Evolutionary conservation across 2,329 filamentous ascomycete genomes (phyloP), one percentile per base, ranked within the genome.

Genomic region (Talaromyces islandicus): DNA sequence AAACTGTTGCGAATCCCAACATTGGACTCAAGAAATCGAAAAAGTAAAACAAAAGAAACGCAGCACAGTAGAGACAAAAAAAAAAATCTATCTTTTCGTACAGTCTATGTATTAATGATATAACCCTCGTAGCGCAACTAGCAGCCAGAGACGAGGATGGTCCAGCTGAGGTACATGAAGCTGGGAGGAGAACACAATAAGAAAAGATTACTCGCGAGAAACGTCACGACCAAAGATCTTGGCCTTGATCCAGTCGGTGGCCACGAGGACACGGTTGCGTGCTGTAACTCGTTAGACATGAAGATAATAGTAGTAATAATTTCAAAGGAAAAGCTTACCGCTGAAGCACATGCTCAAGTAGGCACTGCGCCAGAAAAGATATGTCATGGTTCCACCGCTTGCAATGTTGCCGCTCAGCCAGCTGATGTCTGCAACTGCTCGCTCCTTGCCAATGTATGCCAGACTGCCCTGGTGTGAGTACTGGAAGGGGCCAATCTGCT

Each of bases 291-390:
- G 11, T 46, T 46, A 46, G 43, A 12, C n/a, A n/a, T n/a, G n/a
- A n/a, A n/a, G n/a, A n/a, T n/a, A n/a, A n/a, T n/a, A n/a, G n/a
- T 46, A 21, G 4, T 62, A 54, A 50, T 38, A n/a, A 24, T 38
- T 14, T 35, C 17, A 57, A 19, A 35, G 6, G 41, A 21, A 48
- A 38, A 17, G 89, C 91, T 87, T 85, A 94, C 91, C 92, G 87
- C 92, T 97, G 78, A 99, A 99, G 86, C 93, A 97, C 94, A 99
- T 99, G 83, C 91, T 97, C 76, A 99, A 82, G 78, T 99, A 99
- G 59, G 93, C 94, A 73, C 90, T 95, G 75, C 92, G 86, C 94
- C 94, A 99, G 86, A 99, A 99, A 67, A 97, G 85, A 80, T 96
- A 99, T 60, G 94, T 99, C 78, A 97, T 81, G 70, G 89, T 91